Conservation (phyloP, 2,329 filamentous ascomycete species). For the Juglanconis oblonga region DNA sequence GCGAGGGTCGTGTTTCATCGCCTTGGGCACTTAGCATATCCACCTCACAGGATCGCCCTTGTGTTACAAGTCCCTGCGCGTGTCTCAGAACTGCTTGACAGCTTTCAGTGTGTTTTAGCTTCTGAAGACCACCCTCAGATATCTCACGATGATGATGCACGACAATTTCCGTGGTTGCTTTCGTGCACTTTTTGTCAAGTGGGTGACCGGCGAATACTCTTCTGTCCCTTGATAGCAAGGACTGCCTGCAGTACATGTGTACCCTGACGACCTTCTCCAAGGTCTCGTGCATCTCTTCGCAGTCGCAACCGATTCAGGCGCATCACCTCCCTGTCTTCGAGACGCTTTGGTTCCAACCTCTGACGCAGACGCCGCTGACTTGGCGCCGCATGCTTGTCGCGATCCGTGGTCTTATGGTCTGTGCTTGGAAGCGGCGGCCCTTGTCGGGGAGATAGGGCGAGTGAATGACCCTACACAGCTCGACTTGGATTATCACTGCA, state of each 20-base stretch:
- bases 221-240: too few relatives aligned
- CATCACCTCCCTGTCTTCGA: neutral
- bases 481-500: too few relatives aligned
- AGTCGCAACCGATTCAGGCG: neutral
- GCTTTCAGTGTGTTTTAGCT: neutral
- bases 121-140: neutral
- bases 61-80: neutral
- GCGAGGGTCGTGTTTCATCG: neutral
- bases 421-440: neutral
- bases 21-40: neutral
- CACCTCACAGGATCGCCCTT: neutral
- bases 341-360: neutral
- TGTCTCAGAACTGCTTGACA: constrained; percentile 3
- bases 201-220: too few relatives aligned
- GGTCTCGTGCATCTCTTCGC: neutral
- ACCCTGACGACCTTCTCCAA: neutral
- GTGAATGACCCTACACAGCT: too few relatives aligned
- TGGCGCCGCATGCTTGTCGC: neutral
- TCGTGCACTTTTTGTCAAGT: too few relatives aligned
- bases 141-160: neutral
- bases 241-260: too few relatives aligned
- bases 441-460: too few relatives aligned
- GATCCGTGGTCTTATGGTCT: neutral
- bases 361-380: neutral
- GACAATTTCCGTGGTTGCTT: neutral